Base-by-base conservation (phyloP, 805 yeast genomes). In the Metschnikowia chrysomelidarum region DNA sequence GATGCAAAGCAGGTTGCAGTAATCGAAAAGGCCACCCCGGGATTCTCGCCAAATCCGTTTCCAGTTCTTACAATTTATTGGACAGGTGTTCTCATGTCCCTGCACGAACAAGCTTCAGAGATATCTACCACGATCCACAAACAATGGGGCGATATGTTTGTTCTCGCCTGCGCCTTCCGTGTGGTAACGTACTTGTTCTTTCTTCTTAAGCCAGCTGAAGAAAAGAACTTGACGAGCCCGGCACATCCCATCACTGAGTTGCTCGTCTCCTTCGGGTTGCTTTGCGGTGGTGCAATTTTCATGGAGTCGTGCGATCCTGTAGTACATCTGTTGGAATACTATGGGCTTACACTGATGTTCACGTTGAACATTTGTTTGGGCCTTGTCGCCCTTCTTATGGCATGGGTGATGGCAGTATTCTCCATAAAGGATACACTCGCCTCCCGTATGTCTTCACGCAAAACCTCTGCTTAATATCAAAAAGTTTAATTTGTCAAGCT, bases 1-100 rank as follows among this genome's bases (percentile, higher is more conserved):
- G n/a, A n/a, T n/a, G n/a, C n/a, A n/a, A 44, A 46, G 19, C 32
- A 29, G 18, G 31, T 39, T 19, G 29, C 42, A 2, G 25, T 28
- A 2, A 48, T 57, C 13, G 18, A 44, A 3, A 64, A 61, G 39
- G 66, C 67, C 9, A 60, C 82, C 1, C 89, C 89, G 2, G 94
- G 94, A 0, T 85, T 68, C 58, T 82, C 95, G 1, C 89, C 95
- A 46, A 93, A 93, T 57, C 97, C 97, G 21, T 87, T 93, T 75
- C 97, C 98, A 3, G 80, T 86, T 1, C 76, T 93, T 46, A 87
- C 94, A 2, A 85, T 93, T 21, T 93, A 86, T 64, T 93, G 96
- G 95, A 93, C 98, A 1, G 98, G 98, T 19, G 73, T 82, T 10
- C 70, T 93, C 43, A 93, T 93, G 98, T 88, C 97, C 2, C 87